Evolutionary conservation across 257 asterid species (phyloP), one percentile per base, ranked within the genome.

Genomic region (Nicotiana sylvestris): DNA sequence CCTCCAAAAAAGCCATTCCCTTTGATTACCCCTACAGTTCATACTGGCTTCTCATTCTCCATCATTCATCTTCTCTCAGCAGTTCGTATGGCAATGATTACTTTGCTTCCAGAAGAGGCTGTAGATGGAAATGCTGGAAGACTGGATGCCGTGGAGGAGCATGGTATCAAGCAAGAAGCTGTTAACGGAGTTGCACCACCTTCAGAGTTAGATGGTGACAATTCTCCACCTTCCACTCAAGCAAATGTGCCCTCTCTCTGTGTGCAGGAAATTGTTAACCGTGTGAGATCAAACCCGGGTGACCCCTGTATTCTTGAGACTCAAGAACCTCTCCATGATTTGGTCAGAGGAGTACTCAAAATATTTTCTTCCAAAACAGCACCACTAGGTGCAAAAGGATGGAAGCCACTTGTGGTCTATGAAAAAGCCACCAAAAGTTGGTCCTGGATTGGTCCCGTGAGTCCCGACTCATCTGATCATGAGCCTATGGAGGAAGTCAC

Each of bases 321-420:
- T 82, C 97, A 92, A 84, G 99, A 96, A 85, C 99, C 99, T 56
- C 99, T 94, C 84, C 98, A 90, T 87, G 99, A 96, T 90, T 87
- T 96, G 88, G 82, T 94, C 82, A 93, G 99, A 88, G 99, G 99
- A 58, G 99, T 96, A 81, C 87, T 96, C 58, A 96, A 95, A 86
- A 92, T 96, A 82, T 91, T 94, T 79, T 90, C 96, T 58, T 96
- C 98, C 60, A 91, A 88, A 90, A 96, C 98, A 61, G 98, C 99
- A 46, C 99, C 99, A 53, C 88, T 93, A 32, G 99, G 98, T 76
- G 99, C 99, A 61, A 96, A 96, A 89, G 99, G 98, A 81, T 96
- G 99, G 99, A 96, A 96, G 88, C 89, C 98, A 18, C 98, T 94
- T 72, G 97, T 91, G 39, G 91, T 90, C 46, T 96, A 92, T 85